Evolutionary conservation across 2,329 filamentous ascomycete genomes (phyloP), one percentile per base, ranked within the genome.

Genomic region (Aureobasidium zeae): DNA sequence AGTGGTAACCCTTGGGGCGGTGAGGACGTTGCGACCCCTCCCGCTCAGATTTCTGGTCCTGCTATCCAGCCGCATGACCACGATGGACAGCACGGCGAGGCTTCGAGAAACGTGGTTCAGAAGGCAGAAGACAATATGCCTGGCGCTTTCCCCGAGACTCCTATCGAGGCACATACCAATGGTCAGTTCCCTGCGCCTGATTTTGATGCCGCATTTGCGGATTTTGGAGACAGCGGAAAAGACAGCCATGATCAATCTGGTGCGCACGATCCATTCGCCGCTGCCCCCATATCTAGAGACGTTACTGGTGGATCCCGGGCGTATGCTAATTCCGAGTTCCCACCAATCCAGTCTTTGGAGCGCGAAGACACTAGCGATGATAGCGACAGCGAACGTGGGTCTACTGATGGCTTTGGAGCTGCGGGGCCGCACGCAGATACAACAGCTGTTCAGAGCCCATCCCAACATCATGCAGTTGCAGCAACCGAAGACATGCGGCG

Each of bases 401-500:
- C 96, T 57, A 89, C 93, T 37, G 91, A 98, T 58, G 82, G 95
- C 61, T 96, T 96, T 59, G 81, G 83, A 0, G 78, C 84, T 73
- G 76, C 21, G 72, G 67, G 31, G 63, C 70, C 1, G 54, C 39
- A 38, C 9, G 38, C 46, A 46, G 10, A 47, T n/a, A 48, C 50
- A 12, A 44, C 35, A 13, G 37, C 47, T 3, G 37, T 45, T 13
- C 17, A 47, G 16, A 37, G 34, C 4, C 42, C 34, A 5, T 13
- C 34, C 8, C 36, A 43, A 13, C 26, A 44, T 15, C 28, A 17
- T 8, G 35, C 35, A 10, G 16, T 37, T n/a, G 35, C 38, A n/a
- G 30, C 42, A 31, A 30, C 22, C 20, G 3, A 10, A 31, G 42
- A 48, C 17, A 3, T 33, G 22, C 20, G 29, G 33, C 36, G 45